Evolutionary conservation across 2,329 filamentous ascomycete species (phyloP), one percentile per base, ranked within the genome.

Genomic region (Penicillium sp.): DNA sequence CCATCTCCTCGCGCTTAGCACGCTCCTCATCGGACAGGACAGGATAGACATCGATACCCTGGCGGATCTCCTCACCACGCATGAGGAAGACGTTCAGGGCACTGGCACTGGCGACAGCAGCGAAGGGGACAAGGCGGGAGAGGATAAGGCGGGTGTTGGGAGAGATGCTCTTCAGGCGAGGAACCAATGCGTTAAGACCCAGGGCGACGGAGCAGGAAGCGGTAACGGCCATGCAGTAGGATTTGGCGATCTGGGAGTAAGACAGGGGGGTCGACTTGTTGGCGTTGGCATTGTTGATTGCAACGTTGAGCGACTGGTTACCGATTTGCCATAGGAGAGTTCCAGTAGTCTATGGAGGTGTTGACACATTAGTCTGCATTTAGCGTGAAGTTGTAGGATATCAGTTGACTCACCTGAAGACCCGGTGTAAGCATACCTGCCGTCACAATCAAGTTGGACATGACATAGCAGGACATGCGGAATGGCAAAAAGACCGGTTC

Each of bases 271-370:
- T 93, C 39, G 92, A 96, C 77, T 99, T 99, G 84, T 99, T 99
- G 62, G 93, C 91, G 75, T 99, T 99, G 71, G 93, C 90, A 73
- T 87, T 92, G 83, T 99, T 99, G 82, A 99, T 93, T 65, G 91
- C 93, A 27, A 99, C 95, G 74, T 99, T 99, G 68, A 99, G 88
- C 13, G 93, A 97, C 80, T 99, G 95, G 78, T 99, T 99, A 65
- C 90, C 86, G 57, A 97, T 86, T 78, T 99, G 95, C 95, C 95
- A 99, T 64, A 89, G 88, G 37, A 98, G 82, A 5, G 91, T 97
- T 52, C 93, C 95, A 43, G 84, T 84, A 45, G 89, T 96, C 83
- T 90, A 63, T 16, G 35, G 24, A 19, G 45, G 44, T n/a, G 24
- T 14, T 4, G 11, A 19, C 11, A 22, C 39, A 1, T 43, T 14